A percentile compares a stretch with the other conserved stretches of the same genome.
phyloP scores from a whole-genome alignment of 768 basidiomycete species.

The Podaxis mareebaensis region DNA sequence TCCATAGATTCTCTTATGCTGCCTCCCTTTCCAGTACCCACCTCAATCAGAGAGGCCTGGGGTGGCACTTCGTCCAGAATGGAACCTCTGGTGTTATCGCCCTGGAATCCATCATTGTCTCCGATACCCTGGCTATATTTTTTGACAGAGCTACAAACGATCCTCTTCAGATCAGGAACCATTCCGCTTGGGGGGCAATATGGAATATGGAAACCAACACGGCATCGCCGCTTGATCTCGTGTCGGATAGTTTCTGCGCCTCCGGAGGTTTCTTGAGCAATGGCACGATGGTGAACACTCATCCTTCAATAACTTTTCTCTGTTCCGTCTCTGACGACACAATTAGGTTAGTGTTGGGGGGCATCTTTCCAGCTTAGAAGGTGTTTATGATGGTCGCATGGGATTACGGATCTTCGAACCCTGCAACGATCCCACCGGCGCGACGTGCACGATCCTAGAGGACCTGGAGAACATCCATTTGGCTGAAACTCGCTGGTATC shows the following conservation, averaged over 20 bases:
- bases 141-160: slow-evolving; percentile 36
- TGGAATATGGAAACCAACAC: slow-evolving; percentile 42
- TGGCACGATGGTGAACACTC: slow-evolving; percentile 35
- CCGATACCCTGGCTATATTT: slow-evolving; percentile 29
- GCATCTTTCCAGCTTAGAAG: slow-evolving; percentile 26
- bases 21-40: not conserved
- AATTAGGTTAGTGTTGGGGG: slow-evolving; percentile 32
- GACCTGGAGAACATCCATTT: slow-evolving; percentile 35
- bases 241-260: slow-evolving; percentile 42
- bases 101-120: slow-evolving; percentile 31
- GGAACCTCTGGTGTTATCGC: slow-evolving; percentile 30
- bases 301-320: not conserved
- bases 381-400: slow-evolving; percentile 35
- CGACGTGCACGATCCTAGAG: slow-evolving; percentile 36
- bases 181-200: slow-evolving; percentile 48
- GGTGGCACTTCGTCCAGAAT: slow-evolving; percentile 30
- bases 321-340: not conserved
- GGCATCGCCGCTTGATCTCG: slow-evolving; percentile 32
- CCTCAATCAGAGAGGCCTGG: not conserved
- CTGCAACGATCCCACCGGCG: slow-evolving; percentile 31
- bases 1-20: not conserved
- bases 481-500: slow-evolving; percentile 41
- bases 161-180: slow-evolving; percentile 40
- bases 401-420: slow-evolving; percentile 39
- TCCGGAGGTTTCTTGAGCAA: slow-evolving; percentile 42